Percentiles rank a stretch among this genome's conserved stretches.
Conservation (phyloP, 2,329 filamentous ascomycete species). For the Intubia oerlemansii region DNA sequence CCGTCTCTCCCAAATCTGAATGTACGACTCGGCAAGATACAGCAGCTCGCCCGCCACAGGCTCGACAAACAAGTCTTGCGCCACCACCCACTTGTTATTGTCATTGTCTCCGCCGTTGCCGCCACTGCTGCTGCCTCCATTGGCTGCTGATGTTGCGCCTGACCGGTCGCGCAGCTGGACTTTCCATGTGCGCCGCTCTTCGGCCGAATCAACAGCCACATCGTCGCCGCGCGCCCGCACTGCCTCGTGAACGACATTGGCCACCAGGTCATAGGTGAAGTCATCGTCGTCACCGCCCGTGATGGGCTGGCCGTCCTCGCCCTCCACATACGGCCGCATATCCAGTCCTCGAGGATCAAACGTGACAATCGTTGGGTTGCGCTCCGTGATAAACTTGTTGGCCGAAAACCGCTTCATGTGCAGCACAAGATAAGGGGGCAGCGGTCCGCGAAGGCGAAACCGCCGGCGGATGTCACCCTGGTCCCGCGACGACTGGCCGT, state of each 20-base stretch:
- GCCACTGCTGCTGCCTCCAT: not conserved
- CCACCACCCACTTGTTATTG: constrained; percentile 57
- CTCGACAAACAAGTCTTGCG: constrained; percentile 87
- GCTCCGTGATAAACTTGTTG: constrained; percentile 91
- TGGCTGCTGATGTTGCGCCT: constrained; percentile 28
- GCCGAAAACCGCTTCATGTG: constrained; percentile 93
- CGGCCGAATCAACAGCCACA: constrained; percentile 62
- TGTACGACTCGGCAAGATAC: constrained; percentile 82
- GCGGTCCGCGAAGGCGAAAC: constrained; percentile 72
- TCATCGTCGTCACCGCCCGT: constrained; percentile 82
- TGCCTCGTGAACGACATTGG: constrained; percentile 80
- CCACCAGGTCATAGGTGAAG: constrained; percentile 86
- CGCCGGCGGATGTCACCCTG: constrained; percentile 73
- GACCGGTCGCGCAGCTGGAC: constrained; percentile 63
- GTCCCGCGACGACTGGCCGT: constrained; percentile 71
- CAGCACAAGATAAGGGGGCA: constrained; percentile 79
- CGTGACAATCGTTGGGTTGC: constrained; percentile 95
- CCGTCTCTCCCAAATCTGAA: constrained; percentile 89
- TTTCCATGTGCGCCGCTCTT: constrained; percentile 81
- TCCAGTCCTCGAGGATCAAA: constrained; percentile 73
- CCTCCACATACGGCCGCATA: constrained; percentile 77
- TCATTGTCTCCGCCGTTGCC: not conserved
- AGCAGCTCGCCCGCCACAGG: constrained; percentile 72
- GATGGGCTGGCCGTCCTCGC: constrained; percentile 44
- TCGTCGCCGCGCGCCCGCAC: constrained; percentile 51